Conservation (phyloP, 2,329 filamentous ascomycete genomes). For the Sporothrix phasma region DNA sequence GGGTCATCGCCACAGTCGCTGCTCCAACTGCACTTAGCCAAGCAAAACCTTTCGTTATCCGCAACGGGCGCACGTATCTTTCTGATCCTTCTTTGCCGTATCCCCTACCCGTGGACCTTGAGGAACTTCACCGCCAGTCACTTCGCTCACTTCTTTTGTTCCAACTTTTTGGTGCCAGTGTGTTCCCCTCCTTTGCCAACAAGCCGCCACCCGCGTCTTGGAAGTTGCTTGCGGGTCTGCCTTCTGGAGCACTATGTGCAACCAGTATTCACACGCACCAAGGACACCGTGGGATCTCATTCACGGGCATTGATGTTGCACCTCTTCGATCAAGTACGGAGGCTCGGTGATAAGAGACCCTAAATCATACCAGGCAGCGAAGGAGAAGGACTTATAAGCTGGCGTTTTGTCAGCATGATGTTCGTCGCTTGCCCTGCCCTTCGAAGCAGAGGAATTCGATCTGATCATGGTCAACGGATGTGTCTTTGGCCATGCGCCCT, state of each 20-base stretch:
- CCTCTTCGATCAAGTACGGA: conserved; percentile 32
- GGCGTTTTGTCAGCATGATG: conserved; percentile 85
- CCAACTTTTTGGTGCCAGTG: conserved; percentile 71
- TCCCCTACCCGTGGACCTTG: conserved; percentile 78
- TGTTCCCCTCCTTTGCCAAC: conserved; percentile 57
- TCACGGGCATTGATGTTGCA: conserved; percentile 74
- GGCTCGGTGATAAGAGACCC: neutral
- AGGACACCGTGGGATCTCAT: conserved; percentile 60
- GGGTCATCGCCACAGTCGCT: conserved; percentile 24
- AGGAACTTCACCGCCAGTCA: conserved; percentile 75
- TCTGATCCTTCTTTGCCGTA: conserved; percentile 64
- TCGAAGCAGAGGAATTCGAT: conserved; percentile 72
- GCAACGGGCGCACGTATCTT: conserved; percentile 75
- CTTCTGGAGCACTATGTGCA: conserved; percentile 83
- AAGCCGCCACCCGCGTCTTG: conserved; percentile 63
- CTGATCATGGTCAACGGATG: conserved; percentile 81
- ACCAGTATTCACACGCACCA: conserved; percentile 61
- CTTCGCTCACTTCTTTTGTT: conserved; percentile 73
- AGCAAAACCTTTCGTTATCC: conserved; percentile 52
- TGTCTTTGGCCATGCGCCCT: conserved; percentile 56
- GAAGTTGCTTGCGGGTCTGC: conserved; percentile 82
- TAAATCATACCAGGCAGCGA: conserved; percentile 33
- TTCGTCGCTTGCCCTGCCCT: conserved; percentile 69
- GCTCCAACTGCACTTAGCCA: conserved; percentile 21
- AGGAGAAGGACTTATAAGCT: conserved; percentile 57